Conservation (phyloP, 352 stramenopile genomes). For the Phytophthora cryptogea region DNA sequence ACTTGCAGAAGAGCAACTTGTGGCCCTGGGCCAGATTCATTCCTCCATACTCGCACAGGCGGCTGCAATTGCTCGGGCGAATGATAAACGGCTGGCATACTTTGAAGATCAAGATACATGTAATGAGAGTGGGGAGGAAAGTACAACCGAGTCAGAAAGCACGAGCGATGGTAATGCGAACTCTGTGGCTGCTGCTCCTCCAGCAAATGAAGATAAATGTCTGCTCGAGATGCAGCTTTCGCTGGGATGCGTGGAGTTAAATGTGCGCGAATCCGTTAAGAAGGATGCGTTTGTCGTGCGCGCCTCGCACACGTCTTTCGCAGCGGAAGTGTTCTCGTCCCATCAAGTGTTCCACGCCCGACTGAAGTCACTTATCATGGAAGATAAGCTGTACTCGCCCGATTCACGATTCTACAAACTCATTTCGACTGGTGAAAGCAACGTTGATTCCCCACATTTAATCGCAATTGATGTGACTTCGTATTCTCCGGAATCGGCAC, state of each 20-base stretch:
- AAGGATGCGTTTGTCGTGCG: constrained; percentile 62
- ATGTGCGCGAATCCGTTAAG: constrained; percentile 48
- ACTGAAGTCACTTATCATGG: constrained; percentile 64
- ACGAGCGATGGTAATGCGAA: constrained; percentile 13
- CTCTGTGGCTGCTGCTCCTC: neutral
- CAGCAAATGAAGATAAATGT: constrained; percentile 41
- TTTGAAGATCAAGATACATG: constrained; percentile 31
- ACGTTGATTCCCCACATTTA: constrained; percentile 37
- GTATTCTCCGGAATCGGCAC: constrained; percentile 31
- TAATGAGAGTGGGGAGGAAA: constrained; percentile 24
- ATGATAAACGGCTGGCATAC: constrained; percentile 21
- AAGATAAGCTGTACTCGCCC: constrained; percentile 63
- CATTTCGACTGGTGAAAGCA: constrained; percentile 56
- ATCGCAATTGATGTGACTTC: constrained; percentile 55
- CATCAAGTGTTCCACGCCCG: constrained; percentile 56
- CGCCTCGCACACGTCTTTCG: constrained; percentile 53
- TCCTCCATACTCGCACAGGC: constrained; percentile 50
- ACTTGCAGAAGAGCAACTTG: constrained; percentile 60
- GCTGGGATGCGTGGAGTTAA: constrained; percentile 56
- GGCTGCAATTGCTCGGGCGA: constrained; percentile 9
- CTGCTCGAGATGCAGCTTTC: constrained; percentile 54
- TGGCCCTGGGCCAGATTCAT: constrained; percentile 54
- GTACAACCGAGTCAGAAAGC: constrained; percentile 15
- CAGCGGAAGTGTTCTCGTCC: constrained; percentile 46
- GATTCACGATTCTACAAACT: constrained; percentile 63